These are phyloP conservation scores for Sporopachydermia quercuum DNA, from an alignment of 805 yeast genomes.

Conservation along the genomic window DNA sequence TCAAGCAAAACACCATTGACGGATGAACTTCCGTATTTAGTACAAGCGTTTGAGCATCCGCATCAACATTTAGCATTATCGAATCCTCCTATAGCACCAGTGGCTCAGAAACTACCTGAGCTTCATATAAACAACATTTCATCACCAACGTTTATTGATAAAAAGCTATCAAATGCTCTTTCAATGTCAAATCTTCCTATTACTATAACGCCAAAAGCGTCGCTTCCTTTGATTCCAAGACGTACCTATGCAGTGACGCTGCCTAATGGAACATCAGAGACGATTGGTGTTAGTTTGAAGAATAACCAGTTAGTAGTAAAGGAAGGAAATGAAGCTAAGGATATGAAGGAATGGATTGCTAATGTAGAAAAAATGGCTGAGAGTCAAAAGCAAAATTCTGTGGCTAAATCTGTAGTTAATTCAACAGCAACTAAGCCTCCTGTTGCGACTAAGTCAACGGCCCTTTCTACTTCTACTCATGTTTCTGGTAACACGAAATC, in stretches of 20 bases:
- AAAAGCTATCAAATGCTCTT: background rate
- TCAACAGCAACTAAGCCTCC: background rate
- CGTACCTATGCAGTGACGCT: background rate
- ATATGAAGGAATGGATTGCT: background rate
- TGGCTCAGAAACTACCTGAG: background rate
- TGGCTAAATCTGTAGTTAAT: background rate
- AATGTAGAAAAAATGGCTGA: background rate
- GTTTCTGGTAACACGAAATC: no score
- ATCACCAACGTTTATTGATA: background rate
- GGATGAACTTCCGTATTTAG: background rate
- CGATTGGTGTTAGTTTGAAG: background rate
- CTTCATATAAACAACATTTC: background rate
- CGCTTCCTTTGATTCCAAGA: background rate
- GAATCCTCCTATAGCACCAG: background rate
- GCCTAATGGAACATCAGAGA: background rate
- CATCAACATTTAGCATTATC: background rate
- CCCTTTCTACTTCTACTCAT: no score
- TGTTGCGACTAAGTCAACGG: no score
- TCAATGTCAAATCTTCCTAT: background rate
- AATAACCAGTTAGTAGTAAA: background rate
- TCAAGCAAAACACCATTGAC: background rate
- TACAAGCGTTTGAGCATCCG: slow-evolving; percentile 1
- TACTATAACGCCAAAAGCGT: background rate
- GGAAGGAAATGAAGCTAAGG: slow-evolving; percentile 1
- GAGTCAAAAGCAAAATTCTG: background rate